Evolutionary conservation across 805 yeast genomes (phyloP).

Genomic region (Candida easanensis): DNA sequence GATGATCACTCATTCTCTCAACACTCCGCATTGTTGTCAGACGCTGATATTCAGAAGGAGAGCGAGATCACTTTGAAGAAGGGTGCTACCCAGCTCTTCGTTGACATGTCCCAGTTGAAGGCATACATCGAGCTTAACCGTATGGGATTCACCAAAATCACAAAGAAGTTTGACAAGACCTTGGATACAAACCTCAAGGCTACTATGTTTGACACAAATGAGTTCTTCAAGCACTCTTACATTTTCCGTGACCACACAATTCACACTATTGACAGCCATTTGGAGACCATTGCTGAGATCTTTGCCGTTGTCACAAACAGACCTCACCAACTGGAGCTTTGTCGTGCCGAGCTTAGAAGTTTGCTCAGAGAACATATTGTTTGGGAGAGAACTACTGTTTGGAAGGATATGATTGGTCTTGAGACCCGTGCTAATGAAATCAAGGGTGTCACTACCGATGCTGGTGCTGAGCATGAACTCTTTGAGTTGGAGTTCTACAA

Average conservation of each 20-base stretch:
- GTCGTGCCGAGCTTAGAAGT: constrained; percentile 52
- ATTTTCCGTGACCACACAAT: constrained; percentile 54
- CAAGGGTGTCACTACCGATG: constrained; percentile 38
- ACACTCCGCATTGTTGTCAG: constrained; percentile 49
- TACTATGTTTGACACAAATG: constrained; percentile 42
- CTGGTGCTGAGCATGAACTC: constrained; percentile 28
- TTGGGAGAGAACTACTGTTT: constrained; percentile 94
- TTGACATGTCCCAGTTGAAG: constrained; percentile 74
- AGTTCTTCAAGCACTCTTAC: constrained; percentile 45
- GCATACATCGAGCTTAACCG: constrained; percentile 81
- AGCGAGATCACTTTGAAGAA: constrained; percentile 67
- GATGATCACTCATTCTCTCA: constrained; percentile 39
- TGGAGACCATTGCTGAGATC: constrained; percentile 49
- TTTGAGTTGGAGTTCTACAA: constrained; percentile 33
- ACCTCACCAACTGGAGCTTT: constrained; percentile 30
- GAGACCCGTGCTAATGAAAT: constrained; percentile 58
- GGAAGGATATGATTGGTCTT: constrained; percentile 91
- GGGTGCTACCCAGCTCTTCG: constrained; percentile 60
- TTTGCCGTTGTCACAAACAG: constrained; percentile 50
- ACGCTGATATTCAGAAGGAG: constrained; percentile 46
- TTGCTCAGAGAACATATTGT: constrained; percentile 86
- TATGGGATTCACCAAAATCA: constrained; percentile 82
- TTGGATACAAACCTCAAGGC: constrained; percentile 52
- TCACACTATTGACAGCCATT: constrained; percentile 46
- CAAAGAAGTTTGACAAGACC: constrained; percentile 88